Conservation (phyloP, 257 asterid species). For the Rauvolfia tetraphylla region DNA sequence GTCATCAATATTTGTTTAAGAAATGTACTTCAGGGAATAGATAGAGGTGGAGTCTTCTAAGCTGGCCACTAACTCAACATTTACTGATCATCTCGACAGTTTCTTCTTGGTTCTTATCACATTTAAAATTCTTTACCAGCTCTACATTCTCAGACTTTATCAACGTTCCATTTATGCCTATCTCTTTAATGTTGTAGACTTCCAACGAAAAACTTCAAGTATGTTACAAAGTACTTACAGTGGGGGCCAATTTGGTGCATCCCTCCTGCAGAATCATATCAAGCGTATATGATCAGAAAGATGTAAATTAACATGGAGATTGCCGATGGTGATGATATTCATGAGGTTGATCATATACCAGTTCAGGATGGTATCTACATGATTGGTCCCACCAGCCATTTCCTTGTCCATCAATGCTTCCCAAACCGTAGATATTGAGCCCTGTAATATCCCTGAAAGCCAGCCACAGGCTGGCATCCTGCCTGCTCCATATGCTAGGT, state of each 20-base stretch:
- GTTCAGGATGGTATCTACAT: conserved; percentile 45
- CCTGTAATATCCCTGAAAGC: conserved; percentile 41
- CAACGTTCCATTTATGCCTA: no score
- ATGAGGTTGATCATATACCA: conserved; percentile 28
- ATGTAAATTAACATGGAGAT: not conserved
- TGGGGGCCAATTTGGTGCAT: conserved; percentile 79
- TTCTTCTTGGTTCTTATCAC: not conserved
- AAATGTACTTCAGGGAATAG: no score
- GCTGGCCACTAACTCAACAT: not conserved
- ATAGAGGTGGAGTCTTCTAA: not conserved
- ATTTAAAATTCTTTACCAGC: not conserved
- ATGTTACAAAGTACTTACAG: conserved; percentile 46
- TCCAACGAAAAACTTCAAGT: not conserved
- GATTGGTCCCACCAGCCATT: conserved; percentile 80
- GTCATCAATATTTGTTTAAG: not conserved
- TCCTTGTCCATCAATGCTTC: conserved; percentile 56
- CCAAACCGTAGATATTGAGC: conserved; percentile 48
- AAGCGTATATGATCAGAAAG: not conserved
- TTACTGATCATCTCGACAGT: not conserved
- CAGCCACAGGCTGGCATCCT: conserved; percentile 57
- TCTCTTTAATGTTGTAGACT: not conserved
- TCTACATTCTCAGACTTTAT: conserved; percentile 1
- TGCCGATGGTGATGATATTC: not conserved
- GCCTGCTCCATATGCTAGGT: conserved; percentile 39
- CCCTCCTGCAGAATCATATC: conserved; percentile 32